Evolutionary conservation across 495 filamentous ascomycete genomes (phyloP), one percentile per base, ranked within the genome.

Genomic region (Schizothecium vesticola): DNA sequence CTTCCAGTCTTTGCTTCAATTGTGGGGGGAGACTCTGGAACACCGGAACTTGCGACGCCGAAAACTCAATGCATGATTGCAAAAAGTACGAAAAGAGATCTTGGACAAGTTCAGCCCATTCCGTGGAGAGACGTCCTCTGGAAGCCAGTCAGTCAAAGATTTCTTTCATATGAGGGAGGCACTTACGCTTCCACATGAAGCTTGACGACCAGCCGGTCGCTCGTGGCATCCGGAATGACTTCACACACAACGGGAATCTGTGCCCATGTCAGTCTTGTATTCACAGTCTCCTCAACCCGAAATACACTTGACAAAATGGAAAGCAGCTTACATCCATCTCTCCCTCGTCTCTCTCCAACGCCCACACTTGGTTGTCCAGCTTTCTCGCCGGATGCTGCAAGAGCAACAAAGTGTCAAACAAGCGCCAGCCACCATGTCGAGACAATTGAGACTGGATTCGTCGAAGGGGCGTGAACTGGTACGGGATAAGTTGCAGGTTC

Each of bases 391-490:
- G 76, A 26, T 86, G 84, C 68, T 96, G 92, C 59, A 94, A 79
- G 65, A 96, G 83, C 63, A 96, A 80, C 64, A 95, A 77, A 13
- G 89, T 91, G 77, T 95, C 91, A 74, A 95, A 94, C 33, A 95
- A 81, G 23, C 75, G 77, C 56, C 78, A 76, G 22, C 69, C 57
- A 5, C 33, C 51, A 31, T 71, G 64, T 23, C 10, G 29, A 36
- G 26, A 77, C 58, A 82, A 70, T 23, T 79, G 72, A 5, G 80
- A 77, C 72, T 90, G 88, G 56, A 90, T 86, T 1, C 80, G 84
- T 43, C 91, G 84, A 25, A 96, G 77, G 19, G 90, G 84, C 9
- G 88, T 88, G 56, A 93, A 82, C 69, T 94, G 92, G 70, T 89
- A 87, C 11, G 82, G 78, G 16, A 92, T 69, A 10, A 86, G 78